Percentiles rank a stretch among this genome's conserved stretches.
Conservation (phyloP, 2,329 filamentous ascomycete species). For the Pleomassaria siparia region DNA sequence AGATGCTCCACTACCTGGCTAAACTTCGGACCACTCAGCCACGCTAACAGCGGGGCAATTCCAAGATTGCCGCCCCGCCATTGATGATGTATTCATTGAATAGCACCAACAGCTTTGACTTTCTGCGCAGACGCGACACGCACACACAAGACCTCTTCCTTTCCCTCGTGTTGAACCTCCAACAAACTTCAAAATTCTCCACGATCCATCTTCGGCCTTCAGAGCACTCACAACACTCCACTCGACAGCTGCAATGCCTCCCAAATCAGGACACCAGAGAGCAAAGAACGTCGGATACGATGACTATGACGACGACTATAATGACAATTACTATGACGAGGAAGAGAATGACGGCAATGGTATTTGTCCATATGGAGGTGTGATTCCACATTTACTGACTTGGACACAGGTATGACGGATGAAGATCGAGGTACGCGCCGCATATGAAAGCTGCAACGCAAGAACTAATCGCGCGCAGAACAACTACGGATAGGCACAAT, state of each 20-base stretch:
- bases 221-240: not conserved
- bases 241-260: not conserved
- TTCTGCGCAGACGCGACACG: too few relatives aligned
- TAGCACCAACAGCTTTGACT: too few relatives aligned
- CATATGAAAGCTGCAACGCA: not conserved
- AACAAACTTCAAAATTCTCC: not conserved
- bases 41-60: not conserved
- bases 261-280: conserved; percentile 40
- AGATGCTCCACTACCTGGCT: not conserved
- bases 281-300: conserved; percentile 52
- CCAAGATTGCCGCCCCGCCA: not conserved
- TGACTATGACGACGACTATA: conserved; percentile 56
- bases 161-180: too few relatives aligned
- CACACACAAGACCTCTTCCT: too few relatives aligned
- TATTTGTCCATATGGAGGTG: too few relatives aligned
- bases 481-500: conserved; percentile 67
- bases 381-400: too few relatives aligned
- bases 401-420: conserved; percentile 22
- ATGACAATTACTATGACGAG: conserved; percentile 52
- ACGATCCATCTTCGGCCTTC: not conserved
- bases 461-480: conserved; percentile 30
- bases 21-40: not conserved
- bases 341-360: conserved; percentile 43
- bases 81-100: too few relatives aligned
- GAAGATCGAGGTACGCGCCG: conserved; percentile 19